These are phyloP conservation scores for Sarcomyxa edulis DNA, from an alignment of 768 basidiomycete species.

Conservation along the genomic window DNA sequence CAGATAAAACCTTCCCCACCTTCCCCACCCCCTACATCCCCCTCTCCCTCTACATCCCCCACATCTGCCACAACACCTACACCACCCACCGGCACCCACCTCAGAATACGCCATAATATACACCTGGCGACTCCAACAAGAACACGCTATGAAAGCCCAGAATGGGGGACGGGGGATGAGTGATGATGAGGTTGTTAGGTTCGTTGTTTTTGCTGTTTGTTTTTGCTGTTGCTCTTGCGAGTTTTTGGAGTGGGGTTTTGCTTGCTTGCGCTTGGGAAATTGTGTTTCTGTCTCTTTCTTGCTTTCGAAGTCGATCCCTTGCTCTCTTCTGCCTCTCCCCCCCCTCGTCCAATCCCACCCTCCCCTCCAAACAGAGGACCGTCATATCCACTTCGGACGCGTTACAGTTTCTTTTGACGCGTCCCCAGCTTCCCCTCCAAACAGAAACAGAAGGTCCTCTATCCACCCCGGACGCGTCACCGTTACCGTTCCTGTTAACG, in stretches of 20 bases:
- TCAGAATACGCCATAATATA: constrained; percentile 59
- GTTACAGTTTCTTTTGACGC: no score
- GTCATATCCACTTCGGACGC: no score
- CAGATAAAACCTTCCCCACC: background rate
- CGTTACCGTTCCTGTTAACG: no score
- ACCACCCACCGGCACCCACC: constrained; percentile 11
- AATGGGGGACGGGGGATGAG: constrained; percentile 91
- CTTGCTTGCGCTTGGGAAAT: no score
- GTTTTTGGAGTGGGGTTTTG: background rate
- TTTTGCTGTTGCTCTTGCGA: background rate
- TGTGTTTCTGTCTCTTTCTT: no score
- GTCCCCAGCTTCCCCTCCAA: no score
- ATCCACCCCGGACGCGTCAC: no score
- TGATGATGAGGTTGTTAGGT: constrained; percentile 68
- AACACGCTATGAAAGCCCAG: constrained; percentile 77
- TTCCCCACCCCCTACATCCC: background rate
- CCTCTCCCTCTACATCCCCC: background rate
- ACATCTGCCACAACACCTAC: background rate
- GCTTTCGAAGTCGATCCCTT: no score
- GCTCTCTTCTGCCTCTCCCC: no score
- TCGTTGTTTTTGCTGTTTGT: constrained; percentile 24
- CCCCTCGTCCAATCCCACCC: no score
- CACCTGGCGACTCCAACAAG: constrained; percentile 86
- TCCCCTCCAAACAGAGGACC: no score
- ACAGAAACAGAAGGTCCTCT: no score